Percentiles rank a stretch among this genome's conserved stretches.
Evolutionary conservation across 2,329 filamentous ascomycete genomes (phyloP).

Genomic region (Gnomoniopsis smithogilvyi): DNA sequence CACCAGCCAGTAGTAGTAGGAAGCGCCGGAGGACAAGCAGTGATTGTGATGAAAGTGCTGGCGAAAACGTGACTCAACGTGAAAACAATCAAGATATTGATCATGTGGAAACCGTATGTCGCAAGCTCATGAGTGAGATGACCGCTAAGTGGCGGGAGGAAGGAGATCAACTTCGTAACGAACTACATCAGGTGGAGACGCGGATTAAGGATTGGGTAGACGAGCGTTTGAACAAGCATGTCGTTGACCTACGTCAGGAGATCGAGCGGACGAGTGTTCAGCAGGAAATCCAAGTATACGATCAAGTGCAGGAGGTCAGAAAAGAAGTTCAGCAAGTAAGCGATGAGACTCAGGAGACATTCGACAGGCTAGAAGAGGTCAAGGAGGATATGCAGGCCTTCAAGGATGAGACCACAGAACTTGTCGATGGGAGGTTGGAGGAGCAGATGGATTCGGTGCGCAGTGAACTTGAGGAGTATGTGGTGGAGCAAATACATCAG

Average conservation of each 20-base stretch:
- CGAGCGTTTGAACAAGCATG: background rate
- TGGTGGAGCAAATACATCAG: constrained; percentile 1
- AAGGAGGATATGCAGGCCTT: background rate
- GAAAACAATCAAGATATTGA: background rate
- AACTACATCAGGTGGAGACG: constrained; percentile 5
- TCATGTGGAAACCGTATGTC: background rate
- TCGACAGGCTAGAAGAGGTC: constrained; percentile 2
- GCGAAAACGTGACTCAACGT: background rate
- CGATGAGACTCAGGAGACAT: background rate
- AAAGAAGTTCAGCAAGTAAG: background rate
- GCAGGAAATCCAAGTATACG: constrained; percentile 1
- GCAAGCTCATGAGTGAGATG: constrained; percentile 4
- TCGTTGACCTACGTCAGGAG: background rate
- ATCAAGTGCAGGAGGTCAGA: background rate
- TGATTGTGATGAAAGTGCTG: background rate
- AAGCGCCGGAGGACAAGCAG: constrained; percentile 6
- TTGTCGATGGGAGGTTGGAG: background rate
- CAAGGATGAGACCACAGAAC: background rate
- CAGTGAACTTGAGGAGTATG: constrained; percentile 6
- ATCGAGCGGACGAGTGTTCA: constrained; percentile 4
- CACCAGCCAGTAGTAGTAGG: background rate
- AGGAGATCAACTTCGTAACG: background rate
- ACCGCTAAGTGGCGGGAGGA: constrained; percentile 7
- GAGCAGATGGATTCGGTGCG: background rate
- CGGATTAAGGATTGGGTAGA: constrained; percentile 7